These are phyloP conservation scores for Kodamaea jinghongensis DNA, from an alignment of 805 yeast genomes.

Conservation along the genomic window DNA sequence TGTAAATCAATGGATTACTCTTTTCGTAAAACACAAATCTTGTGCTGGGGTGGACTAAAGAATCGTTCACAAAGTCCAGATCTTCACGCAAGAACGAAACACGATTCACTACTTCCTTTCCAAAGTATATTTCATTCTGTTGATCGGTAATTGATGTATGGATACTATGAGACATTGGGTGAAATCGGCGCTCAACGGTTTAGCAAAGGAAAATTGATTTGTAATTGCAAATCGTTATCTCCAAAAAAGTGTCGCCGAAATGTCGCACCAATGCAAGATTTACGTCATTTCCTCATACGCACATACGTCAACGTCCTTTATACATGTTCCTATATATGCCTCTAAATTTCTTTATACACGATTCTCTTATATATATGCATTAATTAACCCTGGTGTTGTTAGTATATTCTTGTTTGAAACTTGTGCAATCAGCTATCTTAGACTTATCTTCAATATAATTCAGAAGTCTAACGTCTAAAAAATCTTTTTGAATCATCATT, in stretches of 20 bases:
- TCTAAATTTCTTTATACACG: neutral
- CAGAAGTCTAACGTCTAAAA: constrained; percentile 44
- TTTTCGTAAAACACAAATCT: constrained; percentile 45
- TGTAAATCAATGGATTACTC: constrained; percentile 33
- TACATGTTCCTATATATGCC: neutral
- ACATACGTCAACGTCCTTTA: neutral
- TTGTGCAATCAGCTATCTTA: constrained; percentile 24
- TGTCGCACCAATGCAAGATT: too few species aligned
- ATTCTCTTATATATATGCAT: too few species aligned
- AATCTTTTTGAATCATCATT: constrained; percentile 35
- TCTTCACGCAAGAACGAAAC: constrained; percentile 63
- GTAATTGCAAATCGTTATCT: too few species aligned
- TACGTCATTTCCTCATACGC: too few species aligned
- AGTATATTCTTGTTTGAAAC: neutral
- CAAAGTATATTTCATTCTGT: constrained; percentile 31
- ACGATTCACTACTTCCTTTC: constrained; percentile 57
- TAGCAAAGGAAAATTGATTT: too few species aligned
- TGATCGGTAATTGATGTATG: constrained; percentile 10
- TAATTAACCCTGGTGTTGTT: constrained; percentile 1
- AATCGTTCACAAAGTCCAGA: constrained; percentile 45
- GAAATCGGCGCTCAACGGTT: too few species aligned
- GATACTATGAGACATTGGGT: constrained; percentile 9
- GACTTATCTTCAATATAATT: constrained; percentile 33
- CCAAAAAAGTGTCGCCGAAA: too few species aligned
- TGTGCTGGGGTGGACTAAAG: constrained; percentile 45